Evolutionary conservation across 1,284 basidiomycete genomes (phyloP).

Genomic region (Ganoderma meredithae): DNA sequence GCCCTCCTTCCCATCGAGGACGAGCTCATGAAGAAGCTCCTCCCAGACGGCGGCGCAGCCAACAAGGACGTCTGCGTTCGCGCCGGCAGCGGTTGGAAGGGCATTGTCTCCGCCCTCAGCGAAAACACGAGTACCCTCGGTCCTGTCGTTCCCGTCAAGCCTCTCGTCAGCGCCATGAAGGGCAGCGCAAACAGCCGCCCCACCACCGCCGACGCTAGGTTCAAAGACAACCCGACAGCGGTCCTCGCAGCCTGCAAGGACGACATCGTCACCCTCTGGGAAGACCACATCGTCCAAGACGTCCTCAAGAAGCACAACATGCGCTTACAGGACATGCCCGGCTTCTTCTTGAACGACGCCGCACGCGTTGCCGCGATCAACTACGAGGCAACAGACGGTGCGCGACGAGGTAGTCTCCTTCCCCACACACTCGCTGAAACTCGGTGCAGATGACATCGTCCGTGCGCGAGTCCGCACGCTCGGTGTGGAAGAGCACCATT

Average conservation of each 20-base stretch:
- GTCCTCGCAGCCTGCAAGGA: constrained; percentile 41
- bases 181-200: constrained; percentile 25
- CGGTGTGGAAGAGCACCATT: constrained; percentile 71
- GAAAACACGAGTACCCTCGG: constrained; percentile 28
- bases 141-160: constrained; percentile 14
- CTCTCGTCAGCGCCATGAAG: constrained; percentile 27
- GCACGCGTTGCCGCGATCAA: constrained; percentile 59
- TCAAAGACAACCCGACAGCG: constrained; percentile 36
- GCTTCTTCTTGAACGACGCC: constrained; percentile 68
- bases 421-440: neutral
- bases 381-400: constrained; percentile 61
- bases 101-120: constrained; percentile 36
- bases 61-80: constrained; percentile 58
- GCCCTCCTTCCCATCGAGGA: constrained; percentile 68
- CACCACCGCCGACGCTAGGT: constrained; percentile 29
- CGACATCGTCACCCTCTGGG: constrained; percentile 62
- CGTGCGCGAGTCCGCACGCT: constrained; percentile 67
- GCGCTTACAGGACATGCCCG: constrained; percentile 61
- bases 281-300: constrained; percentile 56
- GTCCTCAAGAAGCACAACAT: constrained; percentile 56
- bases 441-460: constrained; percentile 59
- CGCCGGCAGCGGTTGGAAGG: constrained; percentile 67
- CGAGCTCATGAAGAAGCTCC: constrained; percentile 54
- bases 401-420: constrained; percentile 7
- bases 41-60: constrained; percentile 39